Percentiles rank a stretch among this genome's conserved stretches.
These are phyloP conservation scores for Solanum ahanhuiri DNA, from an alignment of 257 asterid genomes.

Conservation along the genomic window DNA sequence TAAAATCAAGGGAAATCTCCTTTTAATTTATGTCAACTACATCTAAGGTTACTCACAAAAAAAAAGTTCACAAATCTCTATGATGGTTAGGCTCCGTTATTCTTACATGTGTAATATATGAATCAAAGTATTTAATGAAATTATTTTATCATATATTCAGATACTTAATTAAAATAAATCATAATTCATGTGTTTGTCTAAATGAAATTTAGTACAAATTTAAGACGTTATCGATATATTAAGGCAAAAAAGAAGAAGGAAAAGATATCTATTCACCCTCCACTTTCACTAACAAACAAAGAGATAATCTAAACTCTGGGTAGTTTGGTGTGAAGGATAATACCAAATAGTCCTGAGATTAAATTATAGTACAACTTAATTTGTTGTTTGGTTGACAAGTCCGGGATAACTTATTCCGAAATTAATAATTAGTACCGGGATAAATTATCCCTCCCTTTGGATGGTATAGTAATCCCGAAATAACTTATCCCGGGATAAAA, in stretches of 20 bases:
- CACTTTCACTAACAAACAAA: background rate
- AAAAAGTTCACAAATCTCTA: background rate
- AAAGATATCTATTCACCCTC: background rate
- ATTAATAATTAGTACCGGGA: too few relatives aligned
- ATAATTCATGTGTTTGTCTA: background rate
- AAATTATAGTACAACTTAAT: too few relatives aligned
- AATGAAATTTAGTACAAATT: background rate
- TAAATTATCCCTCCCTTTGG: too few relatives aligned
- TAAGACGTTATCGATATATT: background rate
- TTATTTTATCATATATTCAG: background rate
- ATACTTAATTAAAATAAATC: background rate
- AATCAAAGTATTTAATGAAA: background rate
- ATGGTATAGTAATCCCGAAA: too few relatives aligned
- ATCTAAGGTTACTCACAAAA: background rate
- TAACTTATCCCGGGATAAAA: too few relatives aligned
- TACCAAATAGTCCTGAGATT: too few relatives aligned
- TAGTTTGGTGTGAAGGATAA: too few relatives aligned
- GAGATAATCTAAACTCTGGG: background rate
- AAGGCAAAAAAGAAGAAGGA: background rate
- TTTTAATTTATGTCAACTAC: background rate
- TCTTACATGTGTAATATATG: background rate
- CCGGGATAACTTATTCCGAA: too few relatives aligned
- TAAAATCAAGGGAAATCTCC: background rate
- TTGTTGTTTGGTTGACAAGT: too few relatives aligned
- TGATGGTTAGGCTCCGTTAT: too few relatives aligned